Percentiles rank a stretch among this genome's conserved stretches.
Evolutionary conservation across 2,329 filamentous ascomycete genomes (phyloP).

Genomic region (Macrophomina pseudophaseolina): DNA sequence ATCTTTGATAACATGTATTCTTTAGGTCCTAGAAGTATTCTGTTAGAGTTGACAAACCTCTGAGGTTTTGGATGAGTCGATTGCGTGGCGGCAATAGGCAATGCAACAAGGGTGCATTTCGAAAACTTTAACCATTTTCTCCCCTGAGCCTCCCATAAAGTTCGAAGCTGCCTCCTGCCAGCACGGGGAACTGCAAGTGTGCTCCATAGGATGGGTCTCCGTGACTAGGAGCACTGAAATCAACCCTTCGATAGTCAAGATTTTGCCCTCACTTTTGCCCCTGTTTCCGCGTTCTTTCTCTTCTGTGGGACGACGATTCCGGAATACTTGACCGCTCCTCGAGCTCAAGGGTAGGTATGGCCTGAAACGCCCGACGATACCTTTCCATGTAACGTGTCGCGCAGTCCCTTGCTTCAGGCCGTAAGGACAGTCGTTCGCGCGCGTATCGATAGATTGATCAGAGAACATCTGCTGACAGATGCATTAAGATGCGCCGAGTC

Average conservation of each 20-base stretch:
- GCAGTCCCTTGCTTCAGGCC: neutral
- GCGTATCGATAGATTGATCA: neutral
- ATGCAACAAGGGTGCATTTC: too few species aligned
- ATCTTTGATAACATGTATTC: neutral
- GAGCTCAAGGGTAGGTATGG: neutral
- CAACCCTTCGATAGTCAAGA: neutral
- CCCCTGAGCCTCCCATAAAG: too few species aligned
- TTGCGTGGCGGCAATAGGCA: too few species aligned
- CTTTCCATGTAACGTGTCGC: neutral
- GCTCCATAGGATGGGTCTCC: neutral
- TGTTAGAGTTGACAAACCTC: too few species aligned
- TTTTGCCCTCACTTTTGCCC: neutral
- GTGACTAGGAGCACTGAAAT: neutral
- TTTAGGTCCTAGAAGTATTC: too few species aligned
- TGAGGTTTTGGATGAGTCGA: too few species aligned
- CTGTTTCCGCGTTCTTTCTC: neutral
- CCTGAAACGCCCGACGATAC: neutral
- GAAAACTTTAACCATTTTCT: too few species aligned
- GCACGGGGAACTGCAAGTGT: neutral
- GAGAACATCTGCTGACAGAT: neutral
- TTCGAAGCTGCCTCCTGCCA: too few species aligned
- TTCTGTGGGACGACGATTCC: neutral
- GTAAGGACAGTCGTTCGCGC: neutral
- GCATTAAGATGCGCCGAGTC: too few species aligned
- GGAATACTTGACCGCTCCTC: neutral